Base-by-base conservation (phyloP, 805 yeast genomes). In the Suhomyces pyralidae region DNA sequence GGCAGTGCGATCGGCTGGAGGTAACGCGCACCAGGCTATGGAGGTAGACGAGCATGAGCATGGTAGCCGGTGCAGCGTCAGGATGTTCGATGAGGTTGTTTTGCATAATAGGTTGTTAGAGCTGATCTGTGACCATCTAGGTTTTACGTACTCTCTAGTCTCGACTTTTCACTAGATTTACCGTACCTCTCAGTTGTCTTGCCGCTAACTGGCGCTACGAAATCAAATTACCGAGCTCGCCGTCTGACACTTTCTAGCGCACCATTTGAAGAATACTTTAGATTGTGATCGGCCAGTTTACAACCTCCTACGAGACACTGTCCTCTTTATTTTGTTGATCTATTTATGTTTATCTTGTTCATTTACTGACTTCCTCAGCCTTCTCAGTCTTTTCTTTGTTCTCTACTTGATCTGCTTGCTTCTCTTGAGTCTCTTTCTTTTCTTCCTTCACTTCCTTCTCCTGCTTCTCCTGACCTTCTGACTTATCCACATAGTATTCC, bases 401-500 rank as follows among this genome's bases (percentile, higher is more conserved):
- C 20, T 8, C n/a, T 19, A 6, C 42, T 22, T 45, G 22, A 15
- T n/a, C 49, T n/a, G n/a, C n/a, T 26, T 46, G 22, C 28, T 30
- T 49, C 25, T 5, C 25, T 22, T 22, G 7, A 20, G 22, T 20
- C 22, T 8, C n/a, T 19, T 15, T 43, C 26, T 45, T 25, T 15
- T n/a, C 49, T 26, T 46, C 32, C 28, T 30, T 49, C 25, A 22
- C 25, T 22, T 22, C 25, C 32, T 43, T 49, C 40, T 47, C 53
- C 19, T 45, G 40, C 40, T 30, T 52, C 48, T 22, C 44, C 34
- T 20, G 22, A 20, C 2, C 22, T 20, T 52, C 55, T 7, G 42
- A 50, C 30, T 52, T 45, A 9, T 52, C 53, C 17, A 50, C 54
- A 20, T 61, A 62, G 54, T 62, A 62, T 49, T 71, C 69, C 80